phyloP scores from a whole-genome alignment of 108 stramenopile species.

The Nitzschia palea region DNA sequence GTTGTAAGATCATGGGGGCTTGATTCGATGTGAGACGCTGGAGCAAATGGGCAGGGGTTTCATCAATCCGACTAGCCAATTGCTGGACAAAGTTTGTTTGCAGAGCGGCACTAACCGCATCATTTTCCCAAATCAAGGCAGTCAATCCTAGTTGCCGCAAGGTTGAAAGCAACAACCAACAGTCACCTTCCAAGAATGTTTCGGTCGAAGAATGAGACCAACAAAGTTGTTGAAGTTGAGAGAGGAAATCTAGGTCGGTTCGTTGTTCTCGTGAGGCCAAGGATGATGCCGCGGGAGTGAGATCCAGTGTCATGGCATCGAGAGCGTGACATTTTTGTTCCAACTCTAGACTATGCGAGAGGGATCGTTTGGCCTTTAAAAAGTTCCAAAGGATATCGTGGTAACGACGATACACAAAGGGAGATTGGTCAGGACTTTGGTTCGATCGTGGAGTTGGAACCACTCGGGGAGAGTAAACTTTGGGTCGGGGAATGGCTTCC shows the following conservation, averaged over 20 bases:
- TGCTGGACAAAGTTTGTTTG: slow-evolving; percentile 21
- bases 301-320: slow-evolving; percentile 12
- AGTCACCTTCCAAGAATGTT: slow-evolving; percentile 50
- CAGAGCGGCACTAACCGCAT: slow-evolving; percentile 28
- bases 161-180: slow-evolving; percentile 55
- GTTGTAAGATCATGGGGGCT: slow-evolving; percentile 31
- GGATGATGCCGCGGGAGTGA: slow-evolving; percentile 3
- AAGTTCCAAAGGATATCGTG: slow-evolving; percentile 55
- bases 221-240: slow-evolving; percentile 9
- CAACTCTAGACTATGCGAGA: slow-evolving; percentile 36
- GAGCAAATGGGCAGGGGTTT: slow-evolving; percentile 47
- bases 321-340: slow-evolving; percentile 25
- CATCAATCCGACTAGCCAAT: slow-evolving; percentile 19
- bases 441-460: not conserved
- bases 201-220: not conserved
- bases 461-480: slow-evolving; percentile 7
- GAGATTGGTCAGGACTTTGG: not conserved
- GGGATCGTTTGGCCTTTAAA: slow-evolving; percentile 36
- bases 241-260: slow-evolving; percentile 52
- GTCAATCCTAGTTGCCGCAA: slow-evolving; percentile 49
- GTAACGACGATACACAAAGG: slow-evolving; percentile 50
- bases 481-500: slow-evolving; percentile 7
- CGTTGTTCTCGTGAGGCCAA: slow-evolving; percentile 35
- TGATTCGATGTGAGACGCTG: slow-evolving; percentile 7
- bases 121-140: slow-evolving; percentile 56